Base-by-base conservation (phyloP, 768 basidiomycete genomes). In the Leccinum incarnatum region DNA sequence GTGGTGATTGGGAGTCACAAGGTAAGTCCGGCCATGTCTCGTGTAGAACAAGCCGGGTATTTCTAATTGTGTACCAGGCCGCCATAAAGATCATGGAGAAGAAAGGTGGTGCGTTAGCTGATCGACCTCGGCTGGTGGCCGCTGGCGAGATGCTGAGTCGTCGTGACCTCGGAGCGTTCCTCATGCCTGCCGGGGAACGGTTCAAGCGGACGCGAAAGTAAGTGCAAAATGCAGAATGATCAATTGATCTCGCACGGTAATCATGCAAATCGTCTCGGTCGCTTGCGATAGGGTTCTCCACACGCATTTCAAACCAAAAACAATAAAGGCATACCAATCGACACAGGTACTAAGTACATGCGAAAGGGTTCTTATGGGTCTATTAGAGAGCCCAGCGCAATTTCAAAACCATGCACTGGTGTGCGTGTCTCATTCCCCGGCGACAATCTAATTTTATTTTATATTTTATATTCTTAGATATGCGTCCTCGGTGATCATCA, bases 51-150 rank as follows among this genome's bases (percentile, higher is more conserved):
- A 2, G 37, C 17, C 5, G 15, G 36, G 27, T 46, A 19, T 12
- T 25, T 48, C 32, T 46, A 25, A 53, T 9, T 14, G 36, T 36
- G 36, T 37, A 15, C 15, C 15, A 37, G 36, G 36, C 36, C 15
- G 15, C 36, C 0, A 74, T 83, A 2, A 82, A 85, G 4, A 79
- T 84, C 53, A 81, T 86, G 82, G 83, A 86, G 66, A 81, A 80
- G 57, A 81, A 83, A 62, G 83, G 83, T 0, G 77, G 78, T 2
- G 61, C 70, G 0, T 48, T 25, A 7, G 23, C 6, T 21, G 47
- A 48, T 25, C 47, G 47, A 7, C 47, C 12, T 52, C 83, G 83
- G 2, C 76, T 70, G 23, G 80, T 84, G 37, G 76, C 83, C 0
- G 17, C 53, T 37, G 83, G 83, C 1, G 81, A 84, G 55, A 76